Percentiles rank a stretch among this genome's conserved stretches.
These are phyloP conservation scores for Solanum hybrid DNA, from an alignment of 305 asterid genomes.

Conservation along the genomic window DNA sequence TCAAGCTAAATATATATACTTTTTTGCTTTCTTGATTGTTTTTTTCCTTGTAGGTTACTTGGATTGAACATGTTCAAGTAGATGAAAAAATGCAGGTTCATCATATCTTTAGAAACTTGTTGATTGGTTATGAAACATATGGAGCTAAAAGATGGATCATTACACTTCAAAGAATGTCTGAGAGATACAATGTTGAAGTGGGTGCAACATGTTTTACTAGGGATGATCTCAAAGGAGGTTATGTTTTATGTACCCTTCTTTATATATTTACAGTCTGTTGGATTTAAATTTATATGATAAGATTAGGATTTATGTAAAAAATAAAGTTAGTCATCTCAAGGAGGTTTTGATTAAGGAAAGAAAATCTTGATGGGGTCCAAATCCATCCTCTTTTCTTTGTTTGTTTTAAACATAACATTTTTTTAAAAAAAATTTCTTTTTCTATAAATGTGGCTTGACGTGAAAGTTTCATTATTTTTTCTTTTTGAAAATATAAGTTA, in stretches of 20 bases:
- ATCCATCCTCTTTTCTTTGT: not conserved
- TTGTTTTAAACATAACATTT: not conserved
- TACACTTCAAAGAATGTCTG: constrained; percentile 7
- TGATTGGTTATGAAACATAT: not conserved
- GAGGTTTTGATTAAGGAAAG: not conserved
- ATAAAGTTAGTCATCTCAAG: not conserved
- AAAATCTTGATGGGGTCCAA: not conserved
- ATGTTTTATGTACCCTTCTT: not conserved
- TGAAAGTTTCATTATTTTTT: not conserved
- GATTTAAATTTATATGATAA: not conserved
- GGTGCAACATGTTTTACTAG: constrained; percentile 15
- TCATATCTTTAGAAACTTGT: not conserved
- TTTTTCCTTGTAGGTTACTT: constrained; percentile 34
- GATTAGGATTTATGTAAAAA: not conserved
- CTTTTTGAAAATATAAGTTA: no score
- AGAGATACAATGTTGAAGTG: constrained; percentile 37
- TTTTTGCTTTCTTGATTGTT: not conserved
- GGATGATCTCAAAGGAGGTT: constrained; percentile 42
- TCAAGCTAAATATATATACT: not conserved
- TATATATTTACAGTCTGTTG: not conserved
- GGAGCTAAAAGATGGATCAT: constrained; percentile 48
- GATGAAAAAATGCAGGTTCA: constrained; percentile 46
- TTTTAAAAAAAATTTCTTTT: no score
- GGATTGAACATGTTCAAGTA: constrained; percentile 76
- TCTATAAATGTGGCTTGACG: not conserved